These are phyloP conservation scores for Thuja plicata DNA, from an alignment of 83 land plant species.

Conservation along the genomic window DNA sequence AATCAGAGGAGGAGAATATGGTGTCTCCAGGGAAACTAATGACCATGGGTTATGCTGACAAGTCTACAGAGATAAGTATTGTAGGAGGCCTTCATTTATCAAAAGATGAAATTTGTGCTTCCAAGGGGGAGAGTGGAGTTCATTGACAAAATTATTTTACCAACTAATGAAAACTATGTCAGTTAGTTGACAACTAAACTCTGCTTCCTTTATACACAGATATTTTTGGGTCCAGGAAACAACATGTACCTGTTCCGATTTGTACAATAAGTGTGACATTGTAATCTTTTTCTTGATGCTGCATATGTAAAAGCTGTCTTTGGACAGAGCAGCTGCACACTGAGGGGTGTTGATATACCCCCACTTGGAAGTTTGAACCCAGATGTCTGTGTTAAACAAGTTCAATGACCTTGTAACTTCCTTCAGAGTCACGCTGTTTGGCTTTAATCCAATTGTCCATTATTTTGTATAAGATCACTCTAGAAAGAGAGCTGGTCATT, in stretches of 20 bases:
- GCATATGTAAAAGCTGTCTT: neutral
- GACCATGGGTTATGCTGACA: neutral
- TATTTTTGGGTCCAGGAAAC: neutral
- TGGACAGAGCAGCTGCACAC: neutral
- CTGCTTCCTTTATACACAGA: neutral
- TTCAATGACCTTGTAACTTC: neutral
- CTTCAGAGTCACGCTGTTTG: neutral
- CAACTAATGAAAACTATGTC: neutral
- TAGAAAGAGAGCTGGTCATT: neutral
- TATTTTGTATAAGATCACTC: neutral
- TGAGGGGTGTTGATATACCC: neutral
- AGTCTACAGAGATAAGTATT: neutral
- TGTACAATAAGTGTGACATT: constrained; percentile 5
- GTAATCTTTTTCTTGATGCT: neutral
- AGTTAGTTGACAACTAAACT: neutral
- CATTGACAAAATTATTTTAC: constrained; percentile 2
- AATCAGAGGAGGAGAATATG: neutral
- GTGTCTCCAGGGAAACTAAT: neutral
- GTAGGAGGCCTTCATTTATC: neutral
- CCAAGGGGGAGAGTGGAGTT: neutral
- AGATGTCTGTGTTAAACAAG: neutral
- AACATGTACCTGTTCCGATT: neutral
- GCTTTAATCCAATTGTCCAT: neutral
- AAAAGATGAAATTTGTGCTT: neutral
- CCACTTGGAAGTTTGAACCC: neutral